A percentile compares a stretch with the other conserved stretches of the same genome.
Evolutionary conservation across 306 rosid genomes (phyloP).

Genomic region (Prinsepia uniflora): DNA sequence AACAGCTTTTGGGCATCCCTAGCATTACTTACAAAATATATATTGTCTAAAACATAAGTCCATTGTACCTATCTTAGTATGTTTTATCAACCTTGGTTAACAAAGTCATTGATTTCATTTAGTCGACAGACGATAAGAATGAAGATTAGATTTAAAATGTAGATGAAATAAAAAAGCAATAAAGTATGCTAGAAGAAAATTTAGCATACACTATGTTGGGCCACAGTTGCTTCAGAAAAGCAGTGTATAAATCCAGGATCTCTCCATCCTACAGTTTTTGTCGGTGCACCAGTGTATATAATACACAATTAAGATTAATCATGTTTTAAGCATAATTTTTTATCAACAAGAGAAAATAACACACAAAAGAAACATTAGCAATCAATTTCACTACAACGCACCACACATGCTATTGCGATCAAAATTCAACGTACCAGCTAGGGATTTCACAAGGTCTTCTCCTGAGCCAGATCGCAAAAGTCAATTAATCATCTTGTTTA

Average conservation of each 20-base stretch:
- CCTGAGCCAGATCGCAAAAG: no score
- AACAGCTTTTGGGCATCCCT: background rate
- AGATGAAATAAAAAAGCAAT: conserved; percentile 7
- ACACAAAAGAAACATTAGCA: no score
- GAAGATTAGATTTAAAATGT: background rate
- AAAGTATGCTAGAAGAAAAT: conserved; percentile 12
- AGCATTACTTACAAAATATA: no score
- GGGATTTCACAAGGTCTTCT: conserved; percentile 44
- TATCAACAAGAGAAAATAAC: background rate
- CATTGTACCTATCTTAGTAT: no score
- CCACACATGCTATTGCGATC: conserved; percentile 84
- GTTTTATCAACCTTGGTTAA: no score
- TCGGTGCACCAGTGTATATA: conserved; percentile 78
- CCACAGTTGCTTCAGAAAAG: conserved; percentile 83
- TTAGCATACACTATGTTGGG: conserved; percentile 60
- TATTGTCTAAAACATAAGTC: no score
- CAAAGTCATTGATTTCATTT: background rate
- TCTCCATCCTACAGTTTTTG: conserved; percentile 94
- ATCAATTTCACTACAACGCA: conserved; percentile 29
- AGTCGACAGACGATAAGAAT: background rate
- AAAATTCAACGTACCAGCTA: conserved; percentile 79
- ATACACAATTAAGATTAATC: conserved; percentile 11
- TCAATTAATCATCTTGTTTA: no score
- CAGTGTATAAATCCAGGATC: conserved; percentile 84
- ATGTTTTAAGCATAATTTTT: background rate